Evolutionary conservation across 257 asterid species (phyloP), one percentile per base, ranked within the genome.

Genomic region (Linaria vulgaris): DNA sequence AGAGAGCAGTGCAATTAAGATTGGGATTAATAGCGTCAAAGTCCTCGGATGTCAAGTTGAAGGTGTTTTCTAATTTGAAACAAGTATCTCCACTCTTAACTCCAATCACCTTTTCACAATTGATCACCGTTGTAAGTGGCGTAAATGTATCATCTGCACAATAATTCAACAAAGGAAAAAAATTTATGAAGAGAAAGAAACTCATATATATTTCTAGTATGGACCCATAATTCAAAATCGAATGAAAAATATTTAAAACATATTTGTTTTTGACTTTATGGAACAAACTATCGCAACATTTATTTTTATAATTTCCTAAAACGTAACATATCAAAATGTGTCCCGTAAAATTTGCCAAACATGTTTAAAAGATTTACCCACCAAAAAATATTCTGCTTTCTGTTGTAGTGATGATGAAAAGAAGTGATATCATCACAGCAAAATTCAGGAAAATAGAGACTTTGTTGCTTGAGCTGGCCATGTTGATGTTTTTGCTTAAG

Each of bases 41-140:
- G 15, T 21, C 31, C 10, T 49, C 34, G 6, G 38, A 20, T 17
- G 69, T 65, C 45, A 79, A 54, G 22, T 70, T 55, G 55, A 25
- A 52, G 4, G 19, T 23, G 5, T 59, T n/a, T 6, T 78, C 76
- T 9, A 76, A 20, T 7, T 12, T 69, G 5, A 67, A 74, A 37
- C 92, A 82, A 25, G 86, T 80, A 55, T 85, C 80, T 45, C 82
- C 88, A 14, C 41, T 48, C 31, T 64, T 49, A 77, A 77, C 85
- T 47, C 67, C 80, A 1, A 76, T 68, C 70, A 77, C 91, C 4
- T 16, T 12, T 12, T 66, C 67, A 54, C 84, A 76, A 12, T 11
- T 7, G 41, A 15, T 23, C 14, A 72, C 23, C 0, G 38, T 59
- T 39, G 43, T 3, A 13, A 41, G 61, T 19, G 56, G 41, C 17